Percentiles rank a stretch among this genome's conserved stretches.
Conservation (phyloP, 345 rosid genomes). For the Reutealis trisperma region DNA sequence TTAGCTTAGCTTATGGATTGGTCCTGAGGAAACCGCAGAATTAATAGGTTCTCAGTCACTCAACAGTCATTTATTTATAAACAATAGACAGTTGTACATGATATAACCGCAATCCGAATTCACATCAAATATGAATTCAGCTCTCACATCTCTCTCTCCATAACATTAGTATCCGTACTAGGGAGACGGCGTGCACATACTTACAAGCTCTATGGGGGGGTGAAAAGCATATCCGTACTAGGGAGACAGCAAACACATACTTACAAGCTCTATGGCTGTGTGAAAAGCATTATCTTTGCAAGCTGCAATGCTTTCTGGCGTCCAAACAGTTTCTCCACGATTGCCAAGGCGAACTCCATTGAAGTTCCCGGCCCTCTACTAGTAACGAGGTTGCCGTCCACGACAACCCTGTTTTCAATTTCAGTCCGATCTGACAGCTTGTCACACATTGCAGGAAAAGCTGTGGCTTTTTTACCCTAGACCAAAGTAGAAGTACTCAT, state of each 20-base stretch:
- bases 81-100: slow-evolving; percentile 5
- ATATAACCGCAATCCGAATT: slow-evolving; percentile 11
- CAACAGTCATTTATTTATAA: slow-evolving; percentile 27
- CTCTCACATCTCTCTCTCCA: not conserved
- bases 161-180: not conserved
- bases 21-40: not conserved
- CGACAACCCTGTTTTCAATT: slow-evolving; percentile 72
- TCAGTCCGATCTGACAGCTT: slow-evolving; percentile 77
- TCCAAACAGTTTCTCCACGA: slow-evolving; percentile 79
- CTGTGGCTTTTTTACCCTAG: slow-evolving; percentile 96
- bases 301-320: slow-evolving; percentile 70
- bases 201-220: slow-evolving; percentile 26
- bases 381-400: slow-evolving; percentile 89
- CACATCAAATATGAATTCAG: slow-evolving; percentile 28
- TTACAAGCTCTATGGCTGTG: slow-evolving; percentile 26
- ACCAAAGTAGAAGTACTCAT: not conserved
- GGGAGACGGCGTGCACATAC: not conserved
- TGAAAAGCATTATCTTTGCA: slow-evolving; percentile 61
- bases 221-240: slow-evolving; percentile 39
- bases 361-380: slow-evolving; percentile 97
- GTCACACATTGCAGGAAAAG: slow-evolving; percentile 78
- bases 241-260: not conserved
- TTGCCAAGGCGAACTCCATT: slow-evolving; percentile 77
- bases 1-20: no score
- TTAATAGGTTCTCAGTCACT: no score